phyloP scores from a whole-genome alignment of 495 filamentous ascomycete genomes.

The Aspergillus ellipticus region DNA sequence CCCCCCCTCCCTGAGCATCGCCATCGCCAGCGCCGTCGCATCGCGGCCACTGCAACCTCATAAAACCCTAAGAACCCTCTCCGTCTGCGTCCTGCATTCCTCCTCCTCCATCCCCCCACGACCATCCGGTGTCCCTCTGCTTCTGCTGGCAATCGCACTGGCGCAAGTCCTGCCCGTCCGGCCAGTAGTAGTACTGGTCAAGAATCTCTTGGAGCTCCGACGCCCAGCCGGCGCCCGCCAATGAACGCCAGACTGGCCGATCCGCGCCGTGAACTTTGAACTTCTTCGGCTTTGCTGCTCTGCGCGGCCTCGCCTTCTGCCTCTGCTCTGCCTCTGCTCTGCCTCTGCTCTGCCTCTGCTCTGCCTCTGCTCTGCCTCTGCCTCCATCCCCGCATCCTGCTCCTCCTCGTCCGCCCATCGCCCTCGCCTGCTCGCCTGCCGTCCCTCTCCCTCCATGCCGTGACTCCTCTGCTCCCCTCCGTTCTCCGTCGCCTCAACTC shows the following conservation, averaged over 20 bases:
- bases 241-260: slow-evolving; percentile 3
- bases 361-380: slow-evolving; percentile 3
- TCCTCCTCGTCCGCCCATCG: slow-evolving; percentile 3
- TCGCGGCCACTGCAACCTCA: too few relatives aligned
- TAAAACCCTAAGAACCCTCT: too few relatives aligned
- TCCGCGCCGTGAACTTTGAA: background rate
- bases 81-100: too few relatives aligned
- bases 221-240: slow-evolving; percentile 1
- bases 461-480: too few relatives aligned
- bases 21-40: too few relatives aligned
- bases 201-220: background rate
- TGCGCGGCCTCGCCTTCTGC: too few relatives aligned
- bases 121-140: background rate
- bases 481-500: too few relatives aligned
- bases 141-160: background rate
- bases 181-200: background rate
- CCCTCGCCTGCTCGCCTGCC: background rate
- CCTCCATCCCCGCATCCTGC: slow-evolving; percentile 2
- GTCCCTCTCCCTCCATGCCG: too few relatives aligned
- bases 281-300: slow-evolving; percentile 1
- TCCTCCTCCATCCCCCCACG: too few relatives aligned
- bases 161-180: background rate
- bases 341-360: slow-evolving; percentile 2
- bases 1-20: too few relatives aligned
- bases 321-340: background rate